phyloP scores from a whole-genome alignment of 305 asterid species.

The Monarda citriodora region DNA sequence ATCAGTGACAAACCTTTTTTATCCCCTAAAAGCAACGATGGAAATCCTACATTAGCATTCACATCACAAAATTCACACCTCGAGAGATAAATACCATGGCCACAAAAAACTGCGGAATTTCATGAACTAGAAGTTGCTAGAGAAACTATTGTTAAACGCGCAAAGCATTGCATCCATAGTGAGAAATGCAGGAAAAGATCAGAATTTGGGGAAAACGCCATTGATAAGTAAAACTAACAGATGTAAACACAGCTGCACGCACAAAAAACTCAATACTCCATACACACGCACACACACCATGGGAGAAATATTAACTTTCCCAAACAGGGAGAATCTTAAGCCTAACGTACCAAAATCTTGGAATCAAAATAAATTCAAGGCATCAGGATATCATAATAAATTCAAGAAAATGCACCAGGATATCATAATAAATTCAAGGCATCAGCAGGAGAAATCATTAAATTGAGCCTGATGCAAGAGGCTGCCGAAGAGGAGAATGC shows the following conservation, averaged over 20 bases:
- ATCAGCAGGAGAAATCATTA: too few species aligned
- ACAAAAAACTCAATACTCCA: slow-evolving; percentile 1
- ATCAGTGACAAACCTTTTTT: slow-evolving; percentile 25
- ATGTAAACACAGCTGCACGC: background rate
- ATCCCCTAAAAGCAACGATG: slow-evolving; percentile 20
- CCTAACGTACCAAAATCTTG: slow-evolving; percentile 21
- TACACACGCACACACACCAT: slow-evolving; percentile 9
- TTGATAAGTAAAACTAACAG: slow-evolving; percentile 6
- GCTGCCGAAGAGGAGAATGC: too few species aligned
- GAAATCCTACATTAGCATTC: slow-evolving; percentile 11
- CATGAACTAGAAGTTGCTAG: slow-evolving; percentile 6
- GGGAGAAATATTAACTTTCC: slow-evolving; percentile 16
- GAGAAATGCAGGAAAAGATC: slow-evolving; percentile 11
- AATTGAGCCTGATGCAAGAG: too few species aligned
- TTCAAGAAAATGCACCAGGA: too few species aligned
- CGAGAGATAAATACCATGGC: background rate
- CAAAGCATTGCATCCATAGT: background rate
- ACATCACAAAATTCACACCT: slow-evolving; percentile 5
- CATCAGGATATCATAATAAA: too few species aligned
- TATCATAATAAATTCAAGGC: too few species aligned
- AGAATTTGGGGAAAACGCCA: slow-evolving; percentile 12
- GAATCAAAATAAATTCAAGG: too few species aligned
- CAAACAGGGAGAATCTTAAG: background rate
- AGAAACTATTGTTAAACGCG: slow-evolving; percentile 3
- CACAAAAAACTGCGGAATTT: background rate